These are phyloP conservation scores for Hapsidospora chrysogenum DNA, from an alignment of 495 filamentous ascomycete genomes.

Conservation along the genomic window DNA sequence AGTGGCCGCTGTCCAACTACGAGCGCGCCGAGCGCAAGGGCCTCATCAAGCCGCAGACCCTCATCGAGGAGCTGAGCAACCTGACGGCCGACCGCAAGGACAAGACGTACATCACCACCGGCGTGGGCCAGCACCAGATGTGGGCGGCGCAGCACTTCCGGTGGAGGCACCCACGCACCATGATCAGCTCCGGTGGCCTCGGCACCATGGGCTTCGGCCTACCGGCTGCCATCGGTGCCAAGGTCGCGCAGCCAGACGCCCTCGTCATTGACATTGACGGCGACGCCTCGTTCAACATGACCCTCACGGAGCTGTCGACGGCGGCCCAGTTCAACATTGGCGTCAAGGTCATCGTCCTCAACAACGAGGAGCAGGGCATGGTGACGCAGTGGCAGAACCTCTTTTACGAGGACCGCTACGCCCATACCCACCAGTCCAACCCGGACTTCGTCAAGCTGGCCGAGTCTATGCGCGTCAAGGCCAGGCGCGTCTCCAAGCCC, in stretches of 20 bases:
- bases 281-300: slow-evolving; percentile 96
- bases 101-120: slow-evolving; percentile 70
- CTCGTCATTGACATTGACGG: slow-evolving; percentile 91
- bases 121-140: slow-evolving; percentile 96
- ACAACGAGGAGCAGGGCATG: slow-evolving; percentile 97
- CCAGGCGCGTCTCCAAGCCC: slow-evolving; percentile 44
- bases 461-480: slow-evolving; percentile 67
- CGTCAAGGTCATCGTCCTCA: slow-evolving; percentile 79
- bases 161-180: slow-evolving; percentile 71
- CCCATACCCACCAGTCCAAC: slow-evolving; percentile 82
- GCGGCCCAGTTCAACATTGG: slow-evolving; percentile 84
- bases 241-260: slow-evolving; percentile 71
- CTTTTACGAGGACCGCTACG: slow-evolving; percentile 84
- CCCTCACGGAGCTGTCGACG: slow-evolving; percentile 78
- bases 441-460: slow-evolving; percentile 76
- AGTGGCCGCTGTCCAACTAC: slow-evolving; percentile 61
- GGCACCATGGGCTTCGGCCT: slow-evolving; percentile 95
- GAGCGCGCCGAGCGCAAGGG: slow-evolving; percentile 51
- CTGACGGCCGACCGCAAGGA: slow-evolving; percentile 59
- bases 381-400: slow-evolving; percentile 92
- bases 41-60: slow-evolving; percentile 73
- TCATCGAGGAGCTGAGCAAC: slow-evolving; percentile 69
- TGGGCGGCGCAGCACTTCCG: slow-evolving; percentile 91
- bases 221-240: slow-evolving; percentile 84
- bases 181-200: slow-evolving; percentile 82